Base-by-base conservation (phyloP, 495 filamentous ascomycete genomes). In the Aspergillus diversus region DNA sequence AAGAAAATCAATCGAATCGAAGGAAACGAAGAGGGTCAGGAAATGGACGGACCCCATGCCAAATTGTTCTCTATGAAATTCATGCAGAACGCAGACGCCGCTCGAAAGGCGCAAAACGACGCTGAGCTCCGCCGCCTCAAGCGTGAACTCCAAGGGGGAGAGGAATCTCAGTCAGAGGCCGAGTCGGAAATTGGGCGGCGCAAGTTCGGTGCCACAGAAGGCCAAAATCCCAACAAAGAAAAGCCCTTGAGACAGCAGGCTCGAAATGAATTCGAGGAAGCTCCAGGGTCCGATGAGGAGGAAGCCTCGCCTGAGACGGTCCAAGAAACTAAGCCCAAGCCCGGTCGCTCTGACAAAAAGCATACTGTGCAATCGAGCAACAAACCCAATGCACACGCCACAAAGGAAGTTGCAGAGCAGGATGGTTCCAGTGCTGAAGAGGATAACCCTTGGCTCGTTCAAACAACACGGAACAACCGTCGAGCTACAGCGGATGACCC, bases 71-170 rank as follows among this genome's bases (percentile, higher is more conserved):
- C 82, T 33, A 90, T 96, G 90, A 89, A 90, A 67, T 99, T 98
- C 70, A 99, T 99, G 95, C 86, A 88, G 65, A 91, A 87, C 47
- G 93, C 92, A 12, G 92, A 97, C 64, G 90, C 87, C 11, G 79
- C 85, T 43, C 84, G 84, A 64, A 93, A 88, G 70, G 86, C 86
- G 57, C 81, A 87, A 62, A 98, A 97, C 59, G 91, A 97, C 68
- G 89, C 90, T 43, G 85, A 90, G 46, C 77, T 95, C n/a, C 86
- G 89, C 60, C 77, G 84, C 55, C 83, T 98, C 32, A 85, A 90
- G 43, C 85, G 86, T 62, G 90, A 96, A 37, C 78, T 97, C 2
- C 86, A 76, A 50, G 81, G 47, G 13, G 47, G 81, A 3, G 82
- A 84, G 42, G 85, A 84, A 6, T 78, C 78, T 8, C 75, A 84